Evolutionary conservation across 1,284 basidiomycete species (phyloP), one percentile per base, ranked within the genome.

Genomic region (Ganoderma lucidum): DNA sequence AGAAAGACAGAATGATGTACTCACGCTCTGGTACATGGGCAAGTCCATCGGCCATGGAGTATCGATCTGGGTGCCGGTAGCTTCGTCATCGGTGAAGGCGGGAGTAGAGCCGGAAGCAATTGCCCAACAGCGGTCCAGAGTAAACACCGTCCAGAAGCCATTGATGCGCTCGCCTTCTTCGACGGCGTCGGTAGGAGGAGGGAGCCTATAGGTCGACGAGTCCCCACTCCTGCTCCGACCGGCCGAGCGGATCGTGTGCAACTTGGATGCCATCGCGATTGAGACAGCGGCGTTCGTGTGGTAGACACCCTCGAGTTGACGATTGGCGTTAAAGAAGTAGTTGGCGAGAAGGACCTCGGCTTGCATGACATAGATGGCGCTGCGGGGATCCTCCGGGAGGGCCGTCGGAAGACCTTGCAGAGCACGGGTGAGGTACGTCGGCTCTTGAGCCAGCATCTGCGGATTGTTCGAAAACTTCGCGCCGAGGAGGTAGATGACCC

Each of bases 101-200:
- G 81, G 78, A 0, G 83, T 78, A 0, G 81, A 77, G 12, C 80
- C 81, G 39, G 81, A 78, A 17, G 79, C 80, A 6, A 81, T 79
- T 6, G 80, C 73, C 81, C 83, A 84, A 66, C 81, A 83, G 48
- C 82, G 81, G 74, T 84, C 84, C 45, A 86, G 73, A 19, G 79
- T 75, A 58, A 83, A 80, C 0, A 83, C 81, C 2, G 81, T 80
- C 86, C 86, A 87, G 73, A 86, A 86, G 0, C 81, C 83, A 64
- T 83, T 78, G 65, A 86, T 83, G 9, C 83, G 80, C 73, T 87
- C 85, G 15, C 81, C 82, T 64, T 85, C 82, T 67, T 85, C 82
- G 6, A 83, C 73, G 0, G 76, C 63, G 71, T 85, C 83, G 6
- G 69, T 74, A 2, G 82, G 79, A 2, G 79, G 76, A 32, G 81